These are phyloP conservation scores for Pelargonium myrrhifolium DNA, from an alignment of 441 rosid species.

Conservation along the genomic window DNA sequence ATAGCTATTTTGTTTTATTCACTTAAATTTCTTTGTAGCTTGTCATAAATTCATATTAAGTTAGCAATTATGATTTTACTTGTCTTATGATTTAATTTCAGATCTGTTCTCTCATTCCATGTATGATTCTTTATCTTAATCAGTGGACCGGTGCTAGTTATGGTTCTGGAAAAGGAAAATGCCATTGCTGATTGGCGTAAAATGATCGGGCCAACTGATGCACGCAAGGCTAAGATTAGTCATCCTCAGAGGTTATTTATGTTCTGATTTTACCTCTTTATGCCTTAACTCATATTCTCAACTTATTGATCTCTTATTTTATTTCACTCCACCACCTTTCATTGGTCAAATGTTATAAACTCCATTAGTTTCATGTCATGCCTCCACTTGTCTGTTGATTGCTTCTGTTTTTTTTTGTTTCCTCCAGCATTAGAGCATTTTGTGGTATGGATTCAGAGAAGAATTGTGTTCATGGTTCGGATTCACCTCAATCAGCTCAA, in stretches of 20 bases:
- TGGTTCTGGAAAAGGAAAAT: conserved; percentile 68
- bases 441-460: conserved; percentile 57
- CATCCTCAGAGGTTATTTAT: conserved; percentile 60
- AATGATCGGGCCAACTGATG: conserved; percentile 76
- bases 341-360: too few species aligned
- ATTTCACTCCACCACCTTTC: neutral
- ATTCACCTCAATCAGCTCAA: conserved; percentile 61
- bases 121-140: conserved; percentile 16
- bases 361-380: neutral
- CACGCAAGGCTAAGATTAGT: conserved; percentile 53
- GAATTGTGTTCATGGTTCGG: conserved; percentile 82
- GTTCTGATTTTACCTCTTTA: conserved; percentile 7
- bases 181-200: conserved; percentile 75
- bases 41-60: neutral
- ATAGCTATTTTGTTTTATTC: neutral
- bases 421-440: conserved; percentile 63
- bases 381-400: neutral
- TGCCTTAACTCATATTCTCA: neutral
- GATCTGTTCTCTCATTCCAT: neutral
- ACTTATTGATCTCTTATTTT: neutral
- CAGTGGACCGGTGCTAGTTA: conserved; percentile 71
- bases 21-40: neutral
- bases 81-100: neutral
- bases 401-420: conserved; percentile 9
- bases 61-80: neutral